A percentile compares a stretch with the other conserved stretches of the same genome.
Evolutionary conservation across 2,329 filamentous ascomycete genomes (phyloP).

Genomic region (Cryphonectria radicalis): DNA sequence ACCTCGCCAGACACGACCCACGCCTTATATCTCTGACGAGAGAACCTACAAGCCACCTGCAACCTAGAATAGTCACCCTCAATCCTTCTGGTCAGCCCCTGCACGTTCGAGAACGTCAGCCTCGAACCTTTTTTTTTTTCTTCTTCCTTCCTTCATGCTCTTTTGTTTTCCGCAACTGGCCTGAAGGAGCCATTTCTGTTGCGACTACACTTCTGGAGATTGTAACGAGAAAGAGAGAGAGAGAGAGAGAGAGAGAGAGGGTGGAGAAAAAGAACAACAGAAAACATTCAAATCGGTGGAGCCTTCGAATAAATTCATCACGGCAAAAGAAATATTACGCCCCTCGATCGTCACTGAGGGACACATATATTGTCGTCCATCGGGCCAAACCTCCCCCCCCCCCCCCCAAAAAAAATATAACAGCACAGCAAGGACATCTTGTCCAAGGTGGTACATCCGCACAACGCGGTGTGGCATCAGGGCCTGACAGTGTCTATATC

Average conservation of each 20-base stretch:
- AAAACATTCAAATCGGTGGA: not conserved
- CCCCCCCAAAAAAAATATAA: not conserved
- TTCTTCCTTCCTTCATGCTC: not conserved
- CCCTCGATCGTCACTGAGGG: not conserved
- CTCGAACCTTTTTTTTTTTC: conserved; percentile 10
- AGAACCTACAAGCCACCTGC: conserved; percentile 25
- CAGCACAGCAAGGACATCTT: not conserved
- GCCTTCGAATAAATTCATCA: not conserved
- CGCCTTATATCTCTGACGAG: conserved; percentile 39
- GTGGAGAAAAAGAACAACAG: not conserved
- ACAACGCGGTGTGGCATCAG: conserved; percentile 10
- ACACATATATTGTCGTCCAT: not conserved
- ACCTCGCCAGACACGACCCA: conserved; percentile 45
- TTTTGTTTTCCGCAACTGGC: conserved; percentile 6
- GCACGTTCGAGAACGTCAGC: conserved; percentile 11
- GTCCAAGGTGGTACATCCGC: not conserved
- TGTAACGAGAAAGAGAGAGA: not conserved
- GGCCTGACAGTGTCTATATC: conserved; percentile 8
- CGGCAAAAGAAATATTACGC: not conserved
- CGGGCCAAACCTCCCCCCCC: not conserved
- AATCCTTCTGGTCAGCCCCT: conserved; percentile 19
- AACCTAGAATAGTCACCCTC: conserved; percentile 23
- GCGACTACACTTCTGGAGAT: conserved; percentile 1
- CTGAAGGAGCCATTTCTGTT: not conserved
- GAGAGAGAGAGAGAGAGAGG: no score